Evolutionary conservation across 441 rosid species (phyloP).

Genomic region (Jatropha podagrica): DNA sequence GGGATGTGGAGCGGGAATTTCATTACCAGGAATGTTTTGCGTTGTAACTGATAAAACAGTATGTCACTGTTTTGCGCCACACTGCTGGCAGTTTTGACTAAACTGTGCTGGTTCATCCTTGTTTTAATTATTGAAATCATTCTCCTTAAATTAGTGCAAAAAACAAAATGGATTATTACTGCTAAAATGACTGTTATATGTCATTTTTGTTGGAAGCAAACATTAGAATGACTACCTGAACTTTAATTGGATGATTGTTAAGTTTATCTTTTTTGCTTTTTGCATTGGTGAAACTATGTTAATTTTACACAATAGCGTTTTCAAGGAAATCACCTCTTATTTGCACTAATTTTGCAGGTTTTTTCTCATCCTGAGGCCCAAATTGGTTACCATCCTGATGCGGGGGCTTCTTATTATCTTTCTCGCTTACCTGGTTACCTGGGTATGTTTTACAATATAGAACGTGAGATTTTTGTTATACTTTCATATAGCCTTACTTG

Average conservation of each 20-base stretch:
- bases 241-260: background rate
- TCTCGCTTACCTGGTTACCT: constrained; percentile 88
- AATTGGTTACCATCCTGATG: constrained; percentile 93
- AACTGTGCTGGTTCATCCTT: constrained; percentile 8
- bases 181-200: background rate
- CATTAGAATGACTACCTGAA: background rate
- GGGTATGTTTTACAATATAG: constrained; percentile 39
- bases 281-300: background rate
- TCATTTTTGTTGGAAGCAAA: background rate
- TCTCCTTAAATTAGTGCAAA: background rate
- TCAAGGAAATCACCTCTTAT: background rate
- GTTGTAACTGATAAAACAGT: constrained; percentile 90
- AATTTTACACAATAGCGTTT: background rate
- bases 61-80: constrained; percentile 37
- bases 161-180: background rate
- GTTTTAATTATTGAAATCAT: background rate
- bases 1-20: constrained; percentile 92
- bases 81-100: background rate
- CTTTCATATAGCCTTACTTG: background rate
- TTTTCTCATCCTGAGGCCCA: constrained; percentile 83
- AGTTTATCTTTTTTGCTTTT: constrained; percentile 5
- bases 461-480: constrained; percentile 4
- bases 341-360: constrained; percentile 46
- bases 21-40: constrained; percentile 83
- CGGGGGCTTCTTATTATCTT: constrained; percentile 94